phyloP scores from a whole-genome alignment of 139 green algal species.

The Penium margaritaceum region DNA sequence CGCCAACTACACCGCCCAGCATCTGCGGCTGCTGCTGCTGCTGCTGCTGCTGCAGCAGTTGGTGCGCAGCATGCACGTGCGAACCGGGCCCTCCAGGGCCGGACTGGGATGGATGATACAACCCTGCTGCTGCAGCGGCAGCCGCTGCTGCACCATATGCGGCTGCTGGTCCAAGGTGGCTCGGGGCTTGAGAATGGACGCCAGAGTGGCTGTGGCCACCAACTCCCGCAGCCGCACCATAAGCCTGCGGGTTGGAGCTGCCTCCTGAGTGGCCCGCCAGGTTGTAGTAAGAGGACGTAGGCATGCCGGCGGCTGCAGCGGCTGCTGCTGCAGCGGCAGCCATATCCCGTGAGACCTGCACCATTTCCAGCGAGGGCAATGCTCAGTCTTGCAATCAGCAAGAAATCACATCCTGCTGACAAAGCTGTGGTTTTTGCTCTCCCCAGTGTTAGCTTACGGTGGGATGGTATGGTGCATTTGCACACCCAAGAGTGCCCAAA shows the following conservation, averaged over 20 bases:
- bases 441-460: too few relatives aligned
- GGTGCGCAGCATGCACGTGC: not conserved
- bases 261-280: not conserved
- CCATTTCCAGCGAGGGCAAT: not conserved
- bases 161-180: not conserved
- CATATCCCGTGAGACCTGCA: constrained; percentile 5
- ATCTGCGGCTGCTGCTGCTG: too few relatives aligned
- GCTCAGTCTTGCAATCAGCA: not conserved
- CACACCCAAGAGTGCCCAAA: too few relatives aligned
- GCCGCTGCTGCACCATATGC: constrained; percentile 2
- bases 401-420: not conserved
- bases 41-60: constrained; percentile 12
- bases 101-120: constrained; percentile 1
- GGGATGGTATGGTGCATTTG: too few relatives aligned
- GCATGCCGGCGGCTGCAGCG: not conserved
- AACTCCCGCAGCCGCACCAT: too few relatives aligned
- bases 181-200: not conserved
- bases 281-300: not conserved
- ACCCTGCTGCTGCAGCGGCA: not conserved
- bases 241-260: not conserved
- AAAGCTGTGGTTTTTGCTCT: too few relatives aligned
- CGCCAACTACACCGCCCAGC: not conserved
- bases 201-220: too few relatives aligned
- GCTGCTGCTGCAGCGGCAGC: constrained; percentile 1
- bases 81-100: not conserved